These are phyloP conservation scores for Globisporangium paddicum DNA, from an alignment of 352 stramenopile genomes.

Conservation along the genomic window DNA sequence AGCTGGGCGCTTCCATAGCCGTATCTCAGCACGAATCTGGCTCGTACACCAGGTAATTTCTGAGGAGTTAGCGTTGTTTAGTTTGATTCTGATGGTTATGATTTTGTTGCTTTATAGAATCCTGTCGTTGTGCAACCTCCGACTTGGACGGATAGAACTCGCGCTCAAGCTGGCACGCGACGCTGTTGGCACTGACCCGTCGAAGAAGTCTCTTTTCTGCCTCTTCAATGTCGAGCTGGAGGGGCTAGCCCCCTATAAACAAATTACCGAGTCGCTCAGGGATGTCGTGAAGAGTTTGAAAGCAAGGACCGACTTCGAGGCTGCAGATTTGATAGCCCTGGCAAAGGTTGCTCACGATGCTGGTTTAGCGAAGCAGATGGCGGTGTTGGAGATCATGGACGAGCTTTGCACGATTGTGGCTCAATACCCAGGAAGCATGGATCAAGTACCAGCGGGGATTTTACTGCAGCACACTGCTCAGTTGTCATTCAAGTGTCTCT, in stretches of 20 bases:
- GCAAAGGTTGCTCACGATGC: conserved; percentile 32
- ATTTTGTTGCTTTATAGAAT: conserved; percentile 11
- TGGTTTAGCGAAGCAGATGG: conserved; percentile 24
- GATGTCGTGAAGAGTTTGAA: conserved; percentile 33
- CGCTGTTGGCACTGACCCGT: conserved; percentile 38
- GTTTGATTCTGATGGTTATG: neutral
- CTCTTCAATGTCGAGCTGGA: conserved; percentile 42
- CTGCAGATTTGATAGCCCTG: conserved; percentile 52
- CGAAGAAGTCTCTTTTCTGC: conserved; percentile 58
- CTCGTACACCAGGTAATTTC: conserved; percentile 43
- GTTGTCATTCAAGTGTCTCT: conserved; percentile 32
- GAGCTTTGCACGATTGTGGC: conserved; percentile 30
- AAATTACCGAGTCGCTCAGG: conserved; percentile 7
- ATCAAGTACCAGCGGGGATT: conserved; percentile 26
- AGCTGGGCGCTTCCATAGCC: conserved; percentile 22
- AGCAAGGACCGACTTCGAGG: conserved; percentile 55
- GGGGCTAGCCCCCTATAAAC: conserved; percentile 7
- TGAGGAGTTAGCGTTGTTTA: neutral
- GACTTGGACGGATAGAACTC: conserved; percentile 24
- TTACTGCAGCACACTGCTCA: conserved; percentile 71
- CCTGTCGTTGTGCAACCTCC: conserved; percentile 31
- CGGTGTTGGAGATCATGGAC: conserved; percentile 48
- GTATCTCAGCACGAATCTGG: conserved; percentile 27
- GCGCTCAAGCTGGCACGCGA: conserved; percentile 40
- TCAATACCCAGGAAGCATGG: neutral